Conservation (phyloP, 345 rosid species). For the Boechera stricta region DNA sequence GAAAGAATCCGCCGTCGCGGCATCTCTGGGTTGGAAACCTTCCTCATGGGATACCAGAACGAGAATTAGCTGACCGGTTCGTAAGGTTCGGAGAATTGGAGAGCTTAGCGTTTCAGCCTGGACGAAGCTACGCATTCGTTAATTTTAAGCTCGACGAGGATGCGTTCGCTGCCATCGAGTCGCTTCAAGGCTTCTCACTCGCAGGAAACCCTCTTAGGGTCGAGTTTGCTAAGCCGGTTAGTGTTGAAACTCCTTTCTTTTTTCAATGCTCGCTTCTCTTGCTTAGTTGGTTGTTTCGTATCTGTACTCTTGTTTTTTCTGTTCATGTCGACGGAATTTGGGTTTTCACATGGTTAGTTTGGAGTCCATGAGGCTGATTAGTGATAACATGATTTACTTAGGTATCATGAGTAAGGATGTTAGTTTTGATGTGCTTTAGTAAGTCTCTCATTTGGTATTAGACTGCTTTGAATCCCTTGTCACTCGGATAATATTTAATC, state of each 20-base stretch:
- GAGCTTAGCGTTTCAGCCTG: conserved; percentile 80
- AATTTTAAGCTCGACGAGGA: conserved; percentile 72
- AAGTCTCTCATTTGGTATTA: neutral
- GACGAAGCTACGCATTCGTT: conserved; percentile 82
- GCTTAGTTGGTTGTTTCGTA: conserved; percentile 22
- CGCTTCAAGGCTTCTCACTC: conserved; percentile 78
- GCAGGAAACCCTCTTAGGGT: conserved; percentile 85
- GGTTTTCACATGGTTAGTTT: neutral
- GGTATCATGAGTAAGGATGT: neutral
- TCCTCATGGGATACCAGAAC: conserved; percentile 63
- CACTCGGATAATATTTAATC: neutral
- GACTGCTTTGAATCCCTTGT: neutral
- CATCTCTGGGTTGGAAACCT: conserved; percentile 96
- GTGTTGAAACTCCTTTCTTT: conserved; percentile 47
- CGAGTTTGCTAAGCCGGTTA: conserved; percentile 99
- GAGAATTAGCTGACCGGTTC: conserved; percentile 59
- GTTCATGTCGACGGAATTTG: neutral
- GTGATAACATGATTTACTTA: conserved; percentile 1
- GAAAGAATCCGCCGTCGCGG: conserved; percentile 71
- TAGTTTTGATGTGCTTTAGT: neutral
- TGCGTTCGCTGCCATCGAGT: conserved; percentile 70
- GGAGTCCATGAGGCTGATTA: neutral
- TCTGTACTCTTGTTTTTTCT: neutral
- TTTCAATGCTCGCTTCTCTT: neutral
- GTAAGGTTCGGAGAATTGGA: conserved; percentile 75